Base-by-base conservation (phyloP, 1,139 yeast species). In the Pichia norvegensis region DNA sequence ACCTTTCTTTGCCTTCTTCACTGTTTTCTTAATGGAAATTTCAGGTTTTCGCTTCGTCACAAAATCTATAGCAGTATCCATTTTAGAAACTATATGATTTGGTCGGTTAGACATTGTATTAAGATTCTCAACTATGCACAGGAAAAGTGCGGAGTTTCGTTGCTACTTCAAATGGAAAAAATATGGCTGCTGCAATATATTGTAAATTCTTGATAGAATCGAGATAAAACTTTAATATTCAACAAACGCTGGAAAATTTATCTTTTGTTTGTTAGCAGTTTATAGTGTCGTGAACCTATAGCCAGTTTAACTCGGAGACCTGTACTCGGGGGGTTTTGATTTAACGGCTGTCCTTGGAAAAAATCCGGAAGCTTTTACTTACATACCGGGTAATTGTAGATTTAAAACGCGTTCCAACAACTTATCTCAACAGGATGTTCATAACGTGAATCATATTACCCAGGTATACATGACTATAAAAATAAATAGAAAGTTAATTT, bases 1-100 rank as follows among this genome's bases (percentile, higher is more conserved):
- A 4, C 40, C 21, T 41, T 41, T 44, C n/a, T 46, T 46, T 13
- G 42, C 44, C 22, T 36, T 46, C 20, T 41, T 31, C 9, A 6
- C 11, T 7, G 19, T n/a, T 31, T 31, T 31, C 35, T 31, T 31
- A 16, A 10, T 31, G 14, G 35, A 8, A 9, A 17, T 17, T n/a
- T 31, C 35, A 31, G 19, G 14, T 17, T n/a, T 31, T n/a, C 35
- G 35, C 35, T 31, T 31, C 10, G 4, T 14, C 6, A 19, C 7
- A n/a, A n/a, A 17, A 31, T 17, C 20, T 16, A 11, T n/a, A 8
- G 9, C 20, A 17, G 10, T n/a, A 16, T 36, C 38, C 20, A 36
- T 14, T 20, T 36, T 36, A 6, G 38, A 25, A 20, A 20, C 27
- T 20, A 36, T 36, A 6, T 20, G 38, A 36, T 20, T 36, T 11